Evolutionary conservation across 116 monocot species (phyloP).

Genomic region (Papilionanthe hybrid): DNA sequence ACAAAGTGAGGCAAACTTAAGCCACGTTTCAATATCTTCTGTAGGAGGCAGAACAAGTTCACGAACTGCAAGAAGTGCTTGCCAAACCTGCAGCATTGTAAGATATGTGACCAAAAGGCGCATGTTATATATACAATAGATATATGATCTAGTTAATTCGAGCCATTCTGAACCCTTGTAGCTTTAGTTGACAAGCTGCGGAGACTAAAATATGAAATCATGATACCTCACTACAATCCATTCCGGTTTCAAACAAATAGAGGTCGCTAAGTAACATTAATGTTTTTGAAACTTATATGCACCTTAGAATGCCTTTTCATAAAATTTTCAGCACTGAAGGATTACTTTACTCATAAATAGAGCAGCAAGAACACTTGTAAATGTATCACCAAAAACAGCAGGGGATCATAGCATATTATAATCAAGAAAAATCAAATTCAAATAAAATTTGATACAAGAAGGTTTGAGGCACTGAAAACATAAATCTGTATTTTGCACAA

Average conservation of each 20-base stretch:
- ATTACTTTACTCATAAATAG: neutral
- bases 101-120: neutral
- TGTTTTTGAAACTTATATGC: neutral
- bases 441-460: neutral
- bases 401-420: neutral
- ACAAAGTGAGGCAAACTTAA: conserved; percentile 98
- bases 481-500: neutral
- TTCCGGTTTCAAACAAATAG: neutral
- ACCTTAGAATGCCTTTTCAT: neutral
- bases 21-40: conserved; percentile 97
- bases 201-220: neutral
- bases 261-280: neutral
- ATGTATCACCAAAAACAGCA: neutral
- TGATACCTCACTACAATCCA: neutral
- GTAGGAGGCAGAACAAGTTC: conserved; percentile 91
- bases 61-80: conserved; percentile 85
- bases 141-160: no score
- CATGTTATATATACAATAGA: no score
- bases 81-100: conserved; percentile 67
- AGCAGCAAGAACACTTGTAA: neutral
- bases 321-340: neutral
- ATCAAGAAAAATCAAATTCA: neutral
- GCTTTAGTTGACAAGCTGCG: no score
- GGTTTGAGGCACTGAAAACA: neutral
- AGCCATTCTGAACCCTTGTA: no score